These are phyloP conservation scores for Dinochytrium kinnereticum DNA, from an alignment of 371 early-diverging fungal genomes.

Conservation along the genomic window DNA sequence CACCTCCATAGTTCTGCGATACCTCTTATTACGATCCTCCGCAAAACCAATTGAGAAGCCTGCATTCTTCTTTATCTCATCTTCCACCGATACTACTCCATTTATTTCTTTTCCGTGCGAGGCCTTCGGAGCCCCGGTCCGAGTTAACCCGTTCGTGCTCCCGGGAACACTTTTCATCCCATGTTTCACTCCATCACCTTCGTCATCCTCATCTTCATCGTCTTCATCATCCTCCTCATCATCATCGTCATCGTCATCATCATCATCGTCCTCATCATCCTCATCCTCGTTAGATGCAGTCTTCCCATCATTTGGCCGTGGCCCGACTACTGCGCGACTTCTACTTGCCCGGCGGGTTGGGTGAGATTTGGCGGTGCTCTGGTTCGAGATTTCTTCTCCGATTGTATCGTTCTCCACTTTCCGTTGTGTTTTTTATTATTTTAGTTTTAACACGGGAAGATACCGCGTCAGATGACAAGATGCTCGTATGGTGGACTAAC, in stretches of 20 bases:
- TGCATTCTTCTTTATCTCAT: constrained; percentile 13
- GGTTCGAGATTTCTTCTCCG: neutral
- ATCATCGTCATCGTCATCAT: constrained; percentile 26
- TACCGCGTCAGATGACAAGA: too few relatives aligned
- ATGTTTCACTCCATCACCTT: neutral
- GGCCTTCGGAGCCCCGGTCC: neutral
- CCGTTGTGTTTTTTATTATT: too few relatives aligned
- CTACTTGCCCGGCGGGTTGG: neutral
- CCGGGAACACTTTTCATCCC: too few relatives aligned
- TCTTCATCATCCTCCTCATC: constrained; percentile 17
- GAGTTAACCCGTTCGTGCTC: neutral
- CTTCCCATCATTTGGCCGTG: neutral
- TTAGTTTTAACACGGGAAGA: too few relatives aligned
- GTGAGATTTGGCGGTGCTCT: constrained; percentile 4
- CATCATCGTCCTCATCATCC: constrained; percentile 26
- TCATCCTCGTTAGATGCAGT: constrained; percentile 12
- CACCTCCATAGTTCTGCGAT: constrained; percentile 95
- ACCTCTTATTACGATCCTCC: constrained; percentile 88
- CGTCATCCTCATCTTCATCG: constrained; percentile 12
- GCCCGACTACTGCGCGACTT: constrained; percentile 5
- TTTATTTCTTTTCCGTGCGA: constrained; percentile 14
- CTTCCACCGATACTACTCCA: neutral
- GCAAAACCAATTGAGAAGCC: constrained; percentile 75
- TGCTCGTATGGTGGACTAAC: too few relatives aligned
- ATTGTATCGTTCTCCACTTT: too few relatives aligned